Percentiles rank a stretch among this genome's conserved stretches.
phyloP scores from a whole-genome alignment of 176 grass and related monocot species.

The Puccinellia tenuiflora region DNA sequence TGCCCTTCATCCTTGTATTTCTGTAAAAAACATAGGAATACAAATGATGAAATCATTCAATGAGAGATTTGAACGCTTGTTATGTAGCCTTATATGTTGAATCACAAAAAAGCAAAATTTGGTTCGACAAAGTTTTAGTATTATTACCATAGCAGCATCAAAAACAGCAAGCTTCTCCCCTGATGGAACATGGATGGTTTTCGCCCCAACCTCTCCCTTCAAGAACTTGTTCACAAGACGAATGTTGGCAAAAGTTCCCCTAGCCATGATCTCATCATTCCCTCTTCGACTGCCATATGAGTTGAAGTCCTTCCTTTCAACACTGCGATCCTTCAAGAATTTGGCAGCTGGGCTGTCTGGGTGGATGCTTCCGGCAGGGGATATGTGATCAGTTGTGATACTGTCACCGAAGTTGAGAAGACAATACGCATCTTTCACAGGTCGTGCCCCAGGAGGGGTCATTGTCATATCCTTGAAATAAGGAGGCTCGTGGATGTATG shows the following conservation, averaged over 20 bases:
- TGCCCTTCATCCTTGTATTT: constrained; percentile 85
- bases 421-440: constrained; percentile 94
- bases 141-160: constrained; percentile 73
- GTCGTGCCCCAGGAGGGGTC: constrained; percentile 83
- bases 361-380: constrained; percentile 87
- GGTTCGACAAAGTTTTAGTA: not conserved
- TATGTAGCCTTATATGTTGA: not conserved
- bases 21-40: constrained; percentile 36
- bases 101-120: not conserved
- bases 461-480: constrained; percentile 98
- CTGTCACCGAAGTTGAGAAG: constrained; percentile 95
- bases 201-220: constrained; percentile 86
- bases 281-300: constrained; percentile 94
- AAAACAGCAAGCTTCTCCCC: constrained; percentile 89
- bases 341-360: constrained; percentile 81
- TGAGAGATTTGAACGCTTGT: not conserved
- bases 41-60: not conserved
- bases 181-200: constrained; percentile 81
- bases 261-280: constrained; percentile 98
- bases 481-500: constrained; percentile 97
- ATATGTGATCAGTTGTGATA: constrained; percentile 98
- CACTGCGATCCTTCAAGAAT: constrained; percentile 66
- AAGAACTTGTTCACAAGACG: constrained; percentile 92
- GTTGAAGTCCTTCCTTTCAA: constrained; percentile 88
- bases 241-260: constrained; percentile 98